These are phyloP conservation scores for Trichoderma simmonsii DNA, from an alignment of 2,329 filamentous ascomycete species.

Conservation along the genomic window DNA sequence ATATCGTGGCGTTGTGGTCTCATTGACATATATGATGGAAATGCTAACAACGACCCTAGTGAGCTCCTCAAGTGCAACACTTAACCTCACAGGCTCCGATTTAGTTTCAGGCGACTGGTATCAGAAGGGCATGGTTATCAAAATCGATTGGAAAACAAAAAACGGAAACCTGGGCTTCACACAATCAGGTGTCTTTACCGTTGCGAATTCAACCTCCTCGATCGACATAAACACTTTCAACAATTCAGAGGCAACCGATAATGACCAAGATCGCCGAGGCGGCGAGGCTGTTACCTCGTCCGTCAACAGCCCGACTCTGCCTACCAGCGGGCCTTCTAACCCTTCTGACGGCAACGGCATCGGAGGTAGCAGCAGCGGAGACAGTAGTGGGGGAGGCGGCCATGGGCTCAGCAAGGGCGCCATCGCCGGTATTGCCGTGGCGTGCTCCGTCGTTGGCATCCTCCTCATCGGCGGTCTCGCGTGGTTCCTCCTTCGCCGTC, in stretches of 20 bases:
- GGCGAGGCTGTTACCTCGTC: not conserved
- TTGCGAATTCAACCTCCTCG: not conserved
- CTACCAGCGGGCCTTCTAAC: not conserved
- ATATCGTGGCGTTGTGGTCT: not conserved
- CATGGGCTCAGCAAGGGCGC: constrained; percentile 38
- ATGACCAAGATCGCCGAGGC: not conserved
- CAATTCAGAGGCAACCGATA: not conserved
- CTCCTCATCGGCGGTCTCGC: constrained; percentile 38
- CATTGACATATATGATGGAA: not conserved
- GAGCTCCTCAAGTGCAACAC: not conserved
- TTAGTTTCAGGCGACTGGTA: not conserved
- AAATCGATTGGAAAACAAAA: constrained; percentile 19
- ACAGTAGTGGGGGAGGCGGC: constrained; percentile 11
- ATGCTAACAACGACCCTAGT: not conserved
- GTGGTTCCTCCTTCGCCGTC: constrained; percentile 45
- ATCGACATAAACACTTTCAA: not conserved
- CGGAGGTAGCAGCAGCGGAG: not conserved
- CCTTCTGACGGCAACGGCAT: not conserved
- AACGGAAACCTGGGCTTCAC: not conserved
- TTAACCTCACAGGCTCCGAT: not conserved
- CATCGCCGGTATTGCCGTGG: constrained; percentile 48
- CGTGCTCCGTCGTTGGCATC: constrained; percentile 37
- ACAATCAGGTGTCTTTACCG: constrained; percentile 24
- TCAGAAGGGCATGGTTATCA: constrained; percentile 17
- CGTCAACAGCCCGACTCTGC: not conserved